A percentile compares a stretch with the other conserved stretches of the same genome.
phyloP scores from a whole-genome alignment of 805 yeast genomes.

The Cyberlindnera americana region DNA sequence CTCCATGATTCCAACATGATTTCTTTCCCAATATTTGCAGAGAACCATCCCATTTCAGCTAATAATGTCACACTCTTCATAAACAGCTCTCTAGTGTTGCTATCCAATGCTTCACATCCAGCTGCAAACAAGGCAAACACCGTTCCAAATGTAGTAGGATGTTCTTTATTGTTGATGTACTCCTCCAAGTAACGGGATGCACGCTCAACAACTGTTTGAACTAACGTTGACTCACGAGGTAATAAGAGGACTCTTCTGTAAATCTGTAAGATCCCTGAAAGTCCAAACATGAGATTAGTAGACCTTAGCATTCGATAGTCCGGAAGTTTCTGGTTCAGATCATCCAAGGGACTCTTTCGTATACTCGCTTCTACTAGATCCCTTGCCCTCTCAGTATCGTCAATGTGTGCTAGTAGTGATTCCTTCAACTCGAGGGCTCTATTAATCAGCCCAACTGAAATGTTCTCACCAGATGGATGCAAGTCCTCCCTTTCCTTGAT shows the following conservation, averaged over 20 bases:
- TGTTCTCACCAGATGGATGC: neutral
- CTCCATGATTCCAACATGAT: neutral
- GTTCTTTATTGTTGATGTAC: neutral
- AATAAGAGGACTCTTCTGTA: neutral
- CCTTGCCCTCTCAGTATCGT: neutral
- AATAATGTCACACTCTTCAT: neutral
- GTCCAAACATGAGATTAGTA: neutral
- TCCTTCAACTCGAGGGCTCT: neutral
- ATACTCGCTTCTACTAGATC: neutral
- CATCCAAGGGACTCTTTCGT: neutral
- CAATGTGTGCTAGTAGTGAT: neutral
- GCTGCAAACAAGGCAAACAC: neutral
- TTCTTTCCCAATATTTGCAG: neutral
- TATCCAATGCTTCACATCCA: neutral
- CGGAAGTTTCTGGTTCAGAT: neutral
- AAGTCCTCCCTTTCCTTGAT: neutral
- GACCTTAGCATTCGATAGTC: neutral
- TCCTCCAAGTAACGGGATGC: neutral
- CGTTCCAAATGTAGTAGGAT: neutral
- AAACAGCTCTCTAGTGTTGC: neutral
- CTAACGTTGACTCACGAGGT: neutral
- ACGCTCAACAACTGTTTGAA: neutral
- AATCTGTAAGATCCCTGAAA: neutral
- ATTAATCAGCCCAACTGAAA: neutral
- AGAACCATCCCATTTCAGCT: neutral